Percentiles rank a stretch among this genome's conserved stretches.
These are phyloP conservation scores for Tolypocladium sp. DNA, from an alignment of 2,329 filamentous ascomycete genomes.

Conservation along the genomic window DNA sequence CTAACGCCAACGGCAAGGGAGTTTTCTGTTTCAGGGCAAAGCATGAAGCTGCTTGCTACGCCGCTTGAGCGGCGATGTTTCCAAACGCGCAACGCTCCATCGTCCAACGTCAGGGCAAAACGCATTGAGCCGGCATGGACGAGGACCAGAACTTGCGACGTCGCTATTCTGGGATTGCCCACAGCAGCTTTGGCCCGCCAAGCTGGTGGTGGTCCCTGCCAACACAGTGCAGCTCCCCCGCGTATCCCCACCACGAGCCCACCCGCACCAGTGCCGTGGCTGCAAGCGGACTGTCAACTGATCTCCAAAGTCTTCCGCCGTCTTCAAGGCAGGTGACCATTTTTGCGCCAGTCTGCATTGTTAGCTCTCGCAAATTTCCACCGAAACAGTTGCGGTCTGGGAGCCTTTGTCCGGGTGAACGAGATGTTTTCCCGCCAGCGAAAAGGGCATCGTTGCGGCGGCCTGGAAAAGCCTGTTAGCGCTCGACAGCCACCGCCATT, in stretches of 20 bases:
- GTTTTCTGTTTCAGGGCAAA: not conserved
- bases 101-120: not conserved
- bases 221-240: constrained; percentile 5
- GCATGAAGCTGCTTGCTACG: not conserved
- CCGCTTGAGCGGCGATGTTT: not conserved
- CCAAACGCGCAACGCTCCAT: not conserved
- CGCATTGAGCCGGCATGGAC: not conserved
- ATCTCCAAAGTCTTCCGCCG: not conserved
- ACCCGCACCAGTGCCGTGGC: not conserved
- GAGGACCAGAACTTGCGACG: not conserved
- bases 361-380: not conserved
- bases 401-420: not conserved
- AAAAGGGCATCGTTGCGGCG: not conserved
- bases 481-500: constrained; percentile 2
- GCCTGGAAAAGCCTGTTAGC: not conserved
- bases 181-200: not conserved
- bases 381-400: not conserved
- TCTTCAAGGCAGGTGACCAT: constrained; percentile 6
- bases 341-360: not conserved
- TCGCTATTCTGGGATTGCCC: not conserved
- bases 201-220: not conserved
- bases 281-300: constrained; percentile 5
- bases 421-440: not conserved
- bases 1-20: not conserved
- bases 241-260: not conserved